Percentiles rank a stretch among this genome's conserved stretches.
Conservation (phyloP, 306 rosid species). For the Glycine tomentella region DNA sequence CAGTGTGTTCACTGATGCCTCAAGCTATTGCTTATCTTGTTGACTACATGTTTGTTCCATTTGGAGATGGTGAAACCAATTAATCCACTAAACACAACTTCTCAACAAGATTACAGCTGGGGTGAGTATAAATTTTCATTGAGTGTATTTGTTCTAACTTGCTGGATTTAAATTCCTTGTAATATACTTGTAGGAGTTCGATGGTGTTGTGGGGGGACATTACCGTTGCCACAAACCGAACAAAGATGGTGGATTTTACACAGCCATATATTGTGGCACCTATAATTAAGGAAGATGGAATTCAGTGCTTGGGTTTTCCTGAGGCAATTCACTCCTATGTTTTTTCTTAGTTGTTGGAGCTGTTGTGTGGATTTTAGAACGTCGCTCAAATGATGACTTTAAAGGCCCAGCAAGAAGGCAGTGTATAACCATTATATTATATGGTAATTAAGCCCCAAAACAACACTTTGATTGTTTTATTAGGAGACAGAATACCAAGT, state of each 20-base stretch:
- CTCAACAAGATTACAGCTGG: no score
- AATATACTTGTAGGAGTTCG: slow-evolving; percentile 40
- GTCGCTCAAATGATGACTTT: slow-evolving; percentile 70
- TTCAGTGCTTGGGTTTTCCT: slow-evolving; percentile 79
- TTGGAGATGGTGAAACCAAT: no score
- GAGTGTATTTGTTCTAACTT: slow-evolving; percentile 44
- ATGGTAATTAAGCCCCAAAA: slow-evolving; percentile 52
- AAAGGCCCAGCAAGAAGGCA: slow-evolving; percentile 76
- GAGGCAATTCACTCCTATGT: slow-evolving; percentile 63
- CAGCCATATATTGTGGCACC: slow-evolving; percentile 78
- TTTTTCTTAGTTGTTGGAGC: slow-evolving; percentile 69
- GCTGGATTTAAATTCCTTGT: background rate
- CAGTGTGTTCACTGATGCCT: slow-evolving; percentile 78
- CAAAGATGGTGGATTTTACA: slow-evolving; percentile 80
- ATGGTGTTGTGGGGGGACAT: slow-evolving; percentile 79
- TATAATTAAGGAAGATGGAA: slow-evolving; percentile 48
- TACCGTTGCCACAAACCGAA: slow-evolving; percentile 70
- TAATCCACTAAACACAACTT: no score
- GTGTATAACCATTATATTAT: slow-evolving; percentile 59
- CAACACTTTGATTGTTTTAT: background rate
- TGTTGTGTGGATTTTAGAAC: slow-evolving; percentile 78
- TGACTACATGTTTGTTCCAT: no score
- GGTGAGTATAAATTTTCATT: slow-evolving; percentile 30
- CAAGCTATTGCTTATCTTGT: slow-evolving; percentile 64
- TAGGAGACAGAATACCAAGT: background rate